A percentile compares a stretch with the other conserved stretches of the same genome.
These are phyloP conservation scores for Botrytis sinoallii DNA, from an alignment of 2,329 filamentous ascomycete species.

Conservation along the genomic window DNA sequence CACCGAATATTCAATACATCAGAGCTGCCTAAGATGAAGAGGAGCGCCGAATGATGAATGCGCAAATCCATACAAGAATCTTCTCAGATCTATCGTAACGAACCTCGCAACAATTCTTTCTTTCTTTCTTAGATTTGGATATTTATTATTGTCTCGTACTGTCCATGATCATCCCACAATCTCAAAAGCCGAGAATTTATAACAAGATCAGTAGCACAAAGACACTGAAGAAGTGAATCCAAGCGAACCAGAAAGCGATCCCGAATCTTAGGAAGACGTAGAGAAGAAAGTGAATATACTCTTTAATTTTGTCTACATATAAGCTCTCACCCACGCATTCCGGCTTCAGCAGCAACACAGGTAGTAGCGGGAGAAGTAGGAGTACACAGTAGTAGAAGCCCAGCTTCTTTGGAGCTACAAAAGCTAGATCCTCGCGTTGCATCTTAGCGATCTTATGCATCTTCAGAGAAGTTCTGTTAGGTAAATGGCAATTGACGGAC, in stretches of 20 bases:
- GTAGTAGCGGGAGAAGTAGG: too few relatives aligned
- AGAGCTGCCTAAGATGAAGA: background rate
- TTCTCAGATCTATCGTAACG: background rate
- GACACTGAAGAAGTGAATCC: accelerated
- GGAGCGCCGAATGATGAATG: accelerated
- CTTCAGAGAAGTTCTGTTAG: background rate
- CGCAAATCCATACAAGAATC: background rate
- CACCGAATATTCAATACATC: background rate
- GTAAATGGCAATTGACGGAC: accelerated
- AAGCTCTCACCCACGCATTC: background rate
- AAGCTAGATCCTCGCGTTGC: background rate
- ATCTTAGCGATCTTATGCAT: accelerated
- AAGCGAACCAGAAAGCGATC: background rate
- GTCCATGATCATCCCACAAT: too few relatives aligned
- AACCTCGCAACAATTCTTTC: background rate
- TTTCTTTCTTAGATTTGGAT: too few relatives aligned
- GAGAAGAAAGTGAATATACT: background rate
- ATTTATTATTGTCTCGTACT: too few relatives aligned
- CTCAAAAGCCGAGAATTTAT: background rate
- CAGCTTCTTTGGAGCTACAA: background rate
- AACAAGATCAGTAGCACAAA: accelerated
- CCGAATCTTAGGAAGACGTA: accelerated
- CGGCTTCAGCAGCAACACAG: background rate
- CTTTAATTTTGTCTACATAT: background rate
- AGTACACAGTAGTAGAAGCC: background rate